These are phyloP conservation scores for Keithomyces neogunnii DNA, from an alignment of 2,329 filamentous ascomycete species.

Conservation along the genomic window DNA sequence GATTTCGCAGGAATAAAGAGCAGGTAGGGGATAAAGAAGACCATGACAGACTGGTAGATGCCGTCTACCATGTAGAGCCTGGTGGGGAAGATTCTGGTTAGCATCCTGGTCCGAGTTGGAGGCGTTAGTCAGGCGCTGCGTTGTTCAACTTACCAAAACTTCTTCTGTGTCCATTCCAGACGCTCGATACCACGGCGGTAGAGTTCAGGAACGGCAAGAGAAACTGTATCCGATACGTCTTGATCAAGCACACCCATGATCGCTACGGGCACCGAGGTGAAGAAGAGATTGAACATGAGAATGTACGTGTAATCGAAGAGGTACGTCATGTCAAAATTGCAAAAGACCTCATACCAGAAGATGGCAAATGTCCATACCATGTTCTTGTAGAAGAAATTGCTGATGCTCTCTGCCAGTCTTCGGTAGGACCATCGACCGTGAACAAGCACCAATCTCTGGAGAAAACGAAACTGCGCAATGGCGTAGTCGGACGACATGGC, in stretches of 20 bases:
- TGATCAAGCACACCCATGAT: conserved; percentile 96
- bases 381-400: conserved; percentile 99
- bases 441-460: conserved; percentile 77
- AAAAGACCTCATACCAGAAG: conserved; percentile 96
- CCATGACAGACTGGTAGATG: conserved; percentile 86
- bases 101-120: neutral
- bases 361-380: conserved; percentile 94
- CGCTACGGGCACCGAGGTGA: conserved; percentile 90
- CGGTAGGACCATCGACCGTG: conserved; percentile 97
- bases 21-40: conserved; percentile 87
- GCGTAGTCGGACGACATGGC: conserved; percentile 96
- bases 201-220: conserved; percentile 86
- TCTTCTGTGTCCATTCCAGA: conserved; percentile 88
- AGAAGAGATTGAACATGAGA: conserved; percentile 89
- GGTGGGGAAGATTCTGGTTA: conserved; percentile 4
- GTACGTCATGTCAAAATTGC: conserved; percentile 93
- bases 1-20: conserved; percentile 63
- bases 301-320: conserved; percentile 98
- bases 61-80: conserved; percentile 94
- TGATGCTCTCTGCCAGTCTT: conserved; percentile 82
- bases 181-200: conserved; percentile 94
- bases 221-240: conserved; percentile 90
- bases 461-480: conserved; percentile 86
- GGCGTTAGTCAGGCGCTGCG: neutral
- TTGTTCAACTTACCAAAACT: conserved; percentile 72